Conservation (phyloP, 2,329 filamentous ascomycete genomes). For the Colletotrichum tofieldiae region DNA sequence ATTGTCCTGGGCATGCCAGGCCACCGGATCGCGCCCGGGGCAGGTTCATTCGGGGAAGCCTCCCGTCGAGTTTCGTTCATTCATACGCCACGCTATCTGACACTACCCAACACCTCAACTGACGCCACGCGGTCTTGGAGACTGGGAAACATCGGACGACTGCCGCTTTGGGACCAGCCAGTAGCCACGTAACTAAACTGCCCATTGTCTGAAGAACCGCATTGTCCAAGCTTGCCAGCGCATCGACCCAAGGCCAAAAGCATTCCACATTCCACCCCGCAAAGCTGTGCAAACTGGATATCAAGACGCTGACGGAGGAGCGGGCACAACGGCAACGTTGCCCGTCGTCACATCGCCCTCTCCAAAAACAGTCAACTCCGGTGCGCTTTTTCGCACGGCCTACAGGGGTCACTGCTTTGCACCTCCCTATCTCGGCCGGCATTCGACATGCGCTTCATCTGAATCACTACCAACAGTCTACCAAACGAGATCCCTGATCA, state of each 20-base stretch:
- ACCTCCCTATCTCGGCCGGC: conserved; percentile 34
- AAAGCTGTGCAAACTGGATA: neutral
- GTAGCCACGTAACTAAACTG: conserved; percentile 20
- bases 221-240: conserved; percentile 27
- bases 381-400: conserved; percentile 31
- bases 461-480: conserved; percentile 29
- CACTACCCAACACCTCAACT: conserved; percentile 36
- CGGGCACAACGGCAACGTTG: conserved; percentile 17
- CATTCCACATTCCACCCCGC: conserved; percentile 30
- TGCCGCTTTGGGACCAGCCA: conserved; percentile 21
- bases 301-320: neutral
- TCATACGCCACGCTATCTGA: conserved; percentile 23
- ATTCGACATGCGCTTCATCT: conserved; percentile 27
- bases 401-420: conserved; percentile 7
- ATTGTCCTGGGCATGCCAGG: conserved; percentile 6
- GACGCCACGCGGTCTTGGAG: conserved; percentile 38
- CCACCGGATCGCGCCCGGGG: neutral
- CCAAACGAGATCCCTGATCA: conserved; percentile 15
- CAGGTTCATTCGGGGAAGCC: conserved; percentile 20
- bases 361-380: neutral
- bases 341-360: conserved; percentile 8
- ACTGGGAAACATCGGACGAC: conserved; percentile 31
- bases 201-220: conserved; percentile 14
- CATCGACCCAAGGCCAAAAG: conserved; percentile 31
- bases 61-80: conserved; percentile 16